Base-by-base conservation (phyloP, 2,329 filamentous ascomycete genomes). In the Dothidotthia symphoricarpi region DNA sequence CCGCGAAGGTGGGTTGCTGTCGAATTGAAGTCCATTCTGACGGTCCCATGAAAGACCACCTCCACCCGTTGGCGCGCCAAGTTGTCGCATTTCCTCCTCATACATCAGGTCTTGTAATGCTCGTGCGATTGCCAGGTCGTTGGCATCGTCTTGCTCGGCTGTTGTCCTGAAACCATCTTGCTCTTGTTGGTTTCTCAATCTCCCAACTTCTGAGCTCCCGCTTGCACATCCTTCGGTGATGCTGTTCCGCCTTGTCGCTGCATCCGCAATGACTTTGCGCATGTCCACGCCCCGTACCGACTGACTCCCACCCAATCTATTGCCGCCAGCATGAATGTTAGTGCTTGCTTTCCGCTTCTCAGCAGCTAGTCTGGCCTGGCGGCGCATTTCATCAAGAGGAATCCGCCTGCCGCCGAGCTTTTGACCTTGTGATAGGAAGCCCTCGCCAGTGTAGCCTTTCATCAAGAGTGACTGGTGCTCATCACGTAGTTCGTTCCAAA, bases 361-460 rank as follows among this genome's bases (percentile, higher is more conserved):
- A 3, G 86, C 86, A 9, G 86, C 82, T 10, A 76, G 79, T 34
- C 87, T 79, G 19, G 88, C 88, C 42, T 86, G 73, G 24, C 87
- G 79, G 17, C 84, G 80, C 41, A 85, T 83, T 67, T 95, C 90
- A 14, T 85, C 74, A 41, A 79, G 70, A n/a, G 63, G 61, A 29
- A 88, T 74, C 28, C 69, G 70, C 43, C 64, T 67, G 41, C 69
- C 69, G 36, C 90, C 90, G 0, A 96, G 76, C 9, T 79, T 79
- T 12, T 81, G 79, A 1, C 90, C 91, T 22, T 83, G 71, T 0
- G 83, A 83, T 19, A 95, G 70, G 68, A 96, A 96, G 0, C 86
- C 86, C 66, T 95, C 89, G 10, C 91, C 91, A 0, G 87, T 94
- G 59, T 91, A 96, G 13, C 91, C 91, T 61, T 91, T 93, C 41